A percentile compares a stretch with the other conserved stretches of the same genome.
phyloP scores from a whole-genome alignment of 805 yeast genomes.

The Candida dajiaensis region DNA sequence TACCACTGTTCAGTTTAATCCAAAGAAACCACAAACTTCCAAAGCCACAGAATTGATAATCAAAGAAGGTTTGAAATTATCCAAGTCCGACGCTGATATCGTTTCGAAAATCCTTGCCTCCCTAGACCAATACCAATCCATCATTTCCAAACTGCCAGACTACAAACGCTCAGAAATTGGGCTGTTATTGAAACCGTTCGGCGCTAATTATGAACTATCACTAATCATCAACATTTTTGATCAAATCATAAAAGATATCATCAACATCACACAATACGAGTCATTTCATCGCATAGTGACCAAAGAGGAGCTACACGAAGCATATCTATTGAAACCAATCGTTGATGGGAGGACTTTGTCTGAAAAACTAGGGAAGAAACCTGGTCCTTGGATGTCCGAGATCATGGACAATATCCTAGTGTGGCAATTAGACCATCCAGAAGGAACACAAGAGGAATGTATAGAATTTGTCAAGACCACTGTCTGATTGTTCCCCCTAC shows the following conservation, averaged over 20 bases:
- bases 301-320: conserved; percentile 20
- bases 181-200: conserved; percentile 46
- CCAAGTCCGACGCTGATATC: conserved; percentile 48
- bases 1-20: conserved; percentile 29
- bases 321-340: conserved; percentile 51
- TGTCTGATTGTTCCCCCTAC: neutral
- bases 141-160: conserved; percentile 25
- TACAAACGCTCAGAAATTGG: conserved; percentile 56
- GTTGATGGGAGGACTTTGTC: conserved; percentile 72
- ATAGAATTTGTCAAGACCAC: conserved; percentile 32
- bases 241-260: conserved; percentile 6
- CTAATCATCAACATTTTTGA: conserved; percentile 25
- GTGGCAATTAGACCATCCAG: conserved; percentile 80
- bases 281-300: conserved; percentile 11
- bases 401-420: conserved; percentile 48
- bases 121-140: conserved; percentile 20
- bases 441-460: conserved; percentile 47
- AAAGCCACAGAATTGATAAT: conserved; percentile 45
- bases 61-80: conserved; percentile 65
- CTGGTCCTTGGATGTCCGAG: conserved; percentile 83
- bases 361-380: conserved; percentile 45
- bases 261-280: conserved; percentile 9
- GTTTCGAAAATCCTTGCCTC: conserved; percentile 40
- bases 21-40: conserved; percentile 31
- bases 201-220: conserved; percentile 43